Evolutionary conservation across 192 early-diverging fungal species (phyloP), one percentile per base, ranked within the genome.

Genomic region (Haplosporangium gracile): DNA sequence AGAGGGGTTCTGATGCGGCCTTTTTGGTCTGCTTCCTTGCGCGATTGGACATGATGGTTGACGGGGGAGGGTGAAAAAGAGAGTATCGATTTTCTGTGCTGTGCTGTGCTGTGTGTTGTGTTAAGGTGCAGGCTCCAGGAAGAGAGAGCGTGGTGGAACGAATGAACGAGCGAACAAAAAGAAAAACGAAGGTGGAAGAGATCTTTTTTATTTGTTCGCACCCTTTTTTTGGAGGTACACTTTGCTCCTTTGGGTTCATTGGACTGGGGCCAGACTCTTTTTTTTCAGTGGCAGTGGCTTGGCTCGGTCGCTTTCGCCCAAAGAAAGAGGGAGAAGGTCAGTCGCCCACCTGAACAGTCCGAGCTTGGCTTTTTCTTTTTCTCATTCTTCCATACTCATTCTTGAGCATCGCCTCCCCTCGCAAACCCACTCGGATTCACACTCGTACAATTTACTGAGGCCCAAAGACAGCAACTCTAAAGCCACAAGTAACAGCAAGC

Each of bases 1-100:
- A 81, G 72, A 92, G 90, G 2, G 87, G 79, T 60, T 88, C 82
- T 69, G 80, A 74, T 71, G 78, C 74, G 29, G 80, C 75, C 32
- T 77, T 87, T 38, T 90, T 90, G 45, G 87, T 88, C 42, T 89
- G 83, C 51, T 92, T 92, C 38, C 84, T 87, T 24, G 70, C 75
- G 8, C 88, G 80, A 51, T 82, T 88, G 45, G 90, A 90, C 75
- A 88, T 82, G 36, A 38, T 49, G 40, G 51, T 15, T 42, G 32
- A 20, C 42, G n/a, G 6, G n/a, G 26, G 32, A n/a, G 32, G 8
- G 6, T 32, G 43, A 34, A 36, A 36, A 36, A 1, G 36, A 32
- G 26, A 49, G 47, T 34, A 36, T 74, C 16, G 29, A 11, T 13
- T 20, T 34, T 38, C 13, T 32, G 6, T 11, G 49, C 15, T 51